Evolutionary conservation across 345 rosid species (phyloP).

Genomic region (Salix exigua): DNA sequence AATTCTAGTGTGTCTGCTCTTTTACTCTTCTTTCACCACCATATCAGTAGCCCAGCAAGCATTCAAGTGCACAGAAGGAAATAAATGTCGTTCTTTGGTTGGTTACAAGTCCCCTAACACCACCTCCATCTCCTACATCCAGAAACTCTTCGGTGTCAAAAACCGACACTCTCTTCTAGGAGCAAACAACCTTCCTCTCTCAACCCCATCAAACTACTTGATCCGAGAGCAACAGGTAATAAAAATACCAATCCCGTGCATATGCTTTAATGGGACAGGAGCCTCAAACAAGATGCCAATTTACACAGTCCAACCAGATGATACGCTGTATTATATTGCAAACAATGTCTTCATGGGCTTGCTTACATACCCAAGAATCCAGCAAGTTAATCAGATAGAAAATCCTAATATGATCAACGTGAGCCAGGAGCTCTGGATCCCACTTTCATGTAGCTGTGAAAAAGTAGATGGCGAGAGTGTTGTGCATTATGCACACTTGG

Average conservation of each 20-base stretch:
- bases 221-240: conserved; percentile 6
- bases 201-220: conserved; percentile 32
- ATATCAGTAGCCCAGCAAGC: conserved; percentile 8
- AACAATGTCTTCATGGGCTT: conserved; percentile 29
- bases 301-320: conserved; percentile 43
- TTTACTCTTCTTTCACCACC: conserved; percentile 3
- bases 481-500: conserved; percentile 61
- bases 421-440: conserved; percentile 51
- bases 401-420: conserved; percentile 13
- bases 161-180: conserved; percentile 44
- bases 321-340: conserved; percentile 41
- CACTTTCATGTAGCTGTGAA: conserved; percentile 70
- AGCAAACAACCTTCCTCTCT: conserved; percentile 46
- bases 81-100: conserved; percentile 40
- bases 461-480: conserved; percentile 33
- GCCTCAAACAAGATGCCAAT: conserved; percentile 36
- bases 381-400: conserved; percentile 25
- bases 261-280: conserved; percentile 55
- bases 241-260: conserved; percentile 56
- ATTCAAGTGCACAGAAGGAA: conserved; percentile 43
- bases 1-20: not conserved
- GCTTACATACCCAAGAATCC: conserved; percentile 28
- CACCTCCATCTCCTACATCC: conserved; percentile 41
- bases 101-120: conserved; percentile 50
- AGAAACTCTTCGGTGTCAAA: conserved; percentile 46